These are phyloP conservation scores for Auricularia heimuer DNA, from an alignment of 768 basidiomycete genomes.

Conservation along the genomic window DNA sequence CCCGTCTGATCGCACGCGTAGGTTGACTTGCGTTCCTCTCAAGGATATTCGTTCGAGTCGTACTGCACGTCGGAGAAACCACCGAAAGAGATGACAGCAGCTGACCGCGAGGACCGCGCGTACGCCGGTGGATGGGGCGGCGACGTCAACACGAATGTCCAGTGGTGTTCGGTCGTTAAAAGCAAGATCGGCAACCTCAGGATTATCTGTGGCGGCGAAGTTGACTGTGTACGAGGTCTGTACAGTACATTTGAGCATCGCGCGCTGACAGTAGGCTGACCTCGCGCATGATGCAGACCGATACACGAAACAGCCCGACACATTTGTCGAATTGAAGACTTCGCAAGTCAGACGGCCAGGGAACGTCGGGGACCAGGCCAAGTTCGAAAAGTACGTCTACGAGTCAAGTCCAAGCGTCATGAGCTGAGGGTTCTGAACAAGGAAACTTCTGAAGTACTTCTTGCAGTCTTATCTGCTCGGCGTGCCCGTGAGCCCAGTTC, in stretches of 20 bases:
- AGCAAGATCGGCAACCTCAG: conserved; percentile 67
- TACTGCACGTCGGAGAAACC: conserved; percentile 53
- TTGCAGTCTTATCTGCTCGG: conserved; percentile 86
- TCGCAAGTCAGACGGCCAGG: conserved; percentile 51
- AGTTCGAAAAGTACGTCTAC: conserved; percentile 65
- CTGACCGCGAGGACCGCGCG: background rate
- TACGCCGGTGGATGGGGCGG: conserved; percentile 52
- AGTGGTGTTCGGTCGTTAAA: conserved; percentile 86
- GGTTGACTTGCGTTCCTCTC: background rate
- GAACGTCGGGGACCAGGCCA: conserved; percentile 50
- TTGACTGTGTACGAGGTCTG: conserved; percentile 77
- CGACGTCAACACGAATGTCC: conserved; percentile 78
- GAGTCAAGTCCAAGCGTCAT: background rate
- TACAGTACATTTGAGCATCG: conserved; percentile 1
- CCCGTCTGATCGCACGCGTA: too few species aligned
- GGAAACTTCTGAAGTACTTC: conserved; percentile 88
- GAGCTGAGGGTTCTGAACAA: conserved; percentile 19
- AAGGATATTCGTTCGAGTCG: conserved; percentile 76
- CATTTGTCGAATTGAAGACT: conserved; percentile 82
- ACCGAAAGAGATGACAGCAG: conserved; percentile 9
- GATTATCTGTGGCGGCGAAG: conserved; percentile 79
- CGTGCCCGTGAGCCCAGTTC: conserved; percentile 53
- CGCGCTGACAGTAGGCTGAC: background rate
- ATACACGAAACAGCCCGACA: conserved; percentile 52
- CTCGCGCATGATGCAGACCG: conserved; percentile 30